Base-by-base conservation (phyloP, 306 rosid genomes). In the Cajanus cajan region DNA sequence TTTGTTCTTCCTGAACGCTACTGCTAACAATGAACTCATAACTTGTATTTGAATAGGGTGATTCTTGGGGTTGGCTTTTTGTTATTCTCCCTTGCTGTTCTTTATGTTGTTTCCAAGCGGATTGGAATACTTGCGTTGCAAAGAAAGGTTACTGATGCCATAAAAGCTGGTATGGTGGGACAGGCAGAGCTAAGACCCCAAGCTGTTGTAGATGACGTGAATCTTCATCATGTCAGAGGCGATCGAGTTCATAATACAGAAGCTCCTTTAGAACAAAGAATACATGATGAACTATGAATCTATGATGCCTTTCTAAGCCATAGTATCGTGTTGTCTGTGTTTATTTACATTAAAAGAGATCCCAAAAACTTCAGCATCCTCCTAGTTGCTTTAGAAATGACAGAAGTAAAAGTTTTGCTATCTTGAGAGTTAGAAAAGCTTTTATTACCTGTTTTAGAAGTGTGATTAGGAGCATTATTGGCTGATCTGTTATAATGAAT, bases 101-200 rank as follows among this genome's bases (percentile, higher is more conserved):
- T 95, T 14, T 90, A 95, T 81, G 98, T 90, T 67, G 95, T 90
- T 71, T 92, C 95, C 13, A 94, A 89, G 90, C 91, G 98, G 43
- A 78, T 95, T 39, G 93, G 97, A 13, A 19, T 92, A 25, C 91
- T 92, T 25, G 68, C 62, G n/a, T 81, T 90, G 82, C 90, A 88
- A 86, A 86, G 92, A 87, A 80, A 87, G 71, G 94, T 93, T 76
- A 91, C 90, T 8, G 91, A 89, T 70, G 98, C 97, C 52, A 66
- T 91, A 28, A 95, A 90, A 82, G 98, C 96, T 12, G 97, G 97
- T 66, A 45, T 90, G 87, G 85, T 58, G 61, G 87, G 89, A 44
- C 90, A 86, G 59, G 92, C 85, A 44, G 84, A 74, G 11, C 44
- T 77, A 15, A 86, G 86, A 84, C 90, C 82, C 12, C 76, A 84